A percentile compares a stretch with the other conserved stretches of the same genome.
phyloP scores from a whole-genome alignment of 495 filamentous ascomycete genomes.

The Aspergillus wentii region DNA sequence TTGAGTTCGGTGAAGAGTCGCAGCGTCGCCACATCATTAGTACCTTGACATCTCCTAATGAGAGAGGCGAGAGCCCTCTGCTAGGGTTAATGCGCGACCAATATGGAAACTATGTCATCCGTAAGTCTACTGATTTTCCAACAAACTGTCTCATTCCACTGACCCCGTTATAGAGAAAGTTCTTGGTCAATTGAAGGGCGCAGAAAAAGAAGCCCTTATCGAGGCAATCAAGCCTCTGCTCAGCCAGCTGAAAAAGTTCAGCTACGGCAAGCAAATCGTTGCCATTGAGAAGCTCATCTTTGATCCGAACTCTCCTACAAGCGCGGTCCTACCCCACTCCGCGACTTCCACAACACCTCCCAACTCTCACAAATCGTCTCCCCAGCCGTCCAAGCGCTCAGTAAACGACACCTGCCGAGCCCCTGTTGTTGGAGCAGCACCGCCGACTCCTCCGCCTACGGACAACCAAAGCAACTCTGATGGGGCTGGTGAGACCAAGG shows the following conservation, averaged over 20 bases:
- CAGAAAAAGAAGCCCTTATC: conserved; percentile 61
- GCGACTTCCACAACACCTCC: conserved; percentile 38
- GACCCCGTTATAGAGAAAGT: conserved; percentile 60
- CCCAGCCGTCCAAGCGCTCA: conserved; percentile 34
- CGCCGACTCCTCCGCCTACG: conserved; percentile 40
- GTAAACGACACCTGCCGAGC: conserved; percentile 27
- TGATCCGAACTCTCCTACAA: conserved; percentile 26
- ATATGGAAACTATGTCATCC: conserved; percentile 95
- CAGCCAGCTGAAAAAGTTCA: conserved; percentile 63
- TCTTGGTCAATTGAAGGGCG: conserved; percentile 59
- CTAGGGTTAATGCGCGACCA: conserved; percentile 80
- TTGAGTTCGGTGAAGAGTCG: conserved; percentile 64
- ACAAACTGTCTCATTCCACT: neutral
- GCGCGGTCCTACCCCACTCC: conserved; percentile 18
- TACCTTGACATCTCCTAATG: conserved; percentile 53
- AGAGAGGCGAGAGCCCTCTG: conserved; percentile 63
- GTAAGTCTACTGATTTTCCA: conserved; percentile 60
- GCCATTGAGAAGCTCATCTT: conserved; percentile 62
- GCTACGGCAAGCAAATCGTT: conserved; percentile 75
- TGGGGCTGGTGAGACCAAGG: conserved; percentile 26
- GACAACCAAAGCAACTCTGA: conserved; percentile 32
- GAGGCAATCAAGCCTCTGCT: conserved; percentile 73
- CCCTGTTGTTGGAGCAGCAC: conserved; percentile 31
- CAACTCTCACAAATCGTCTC: conserved; percentile 43
- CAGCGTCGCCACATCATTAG: conserved; percentile 69